Percentiles rank a stretch among this genome's conserved stretches.
phyloP scores from a whole-genome alignment of 2,329 filamentous ascomycete species.

The Aspergillus tamarii region DNA sequence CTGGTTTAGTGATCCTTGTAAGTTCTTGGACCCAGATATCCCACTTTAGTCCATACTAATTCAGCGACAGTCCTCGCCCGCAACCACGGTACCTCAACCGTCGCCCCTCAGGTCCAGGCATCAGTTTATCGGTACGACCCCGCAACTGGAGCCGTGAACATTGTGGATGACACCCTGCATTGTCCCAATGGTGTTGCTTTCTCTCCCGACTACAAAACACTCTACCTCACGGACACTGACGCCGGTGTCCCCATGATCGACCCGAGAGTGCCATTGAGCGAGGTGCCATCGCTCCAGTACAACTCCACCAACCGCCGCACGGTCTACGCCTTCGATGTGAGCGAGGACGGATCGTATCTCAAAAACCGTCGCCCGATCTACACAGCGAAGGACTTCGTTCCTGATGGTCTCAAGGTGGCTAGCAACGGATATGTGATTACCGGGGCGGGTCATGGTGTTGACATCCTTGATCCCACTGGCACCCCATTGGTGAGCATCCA shows the following conservation, averaged over 20 bases:
- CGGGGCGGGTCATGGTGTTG: background rate
- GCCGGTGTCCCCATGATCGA: background rate
- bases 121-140: background rate
- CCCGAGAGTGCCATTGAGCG: background rate
- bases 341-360: background rate
- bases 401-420: conserved; percentile 5
- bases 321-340: background rate
- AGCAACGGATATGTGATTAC: conserved; percentile 5
- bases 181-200: conserved; percentile 2
- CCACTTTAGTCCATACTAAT: background rate
- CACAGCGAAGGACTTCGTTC: background rate
- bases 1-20: background rate
- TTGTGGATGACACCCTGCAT: background rate
- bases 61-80: background rate
- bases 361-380: background rate
- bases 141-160: background rate
- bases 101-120: background rate
- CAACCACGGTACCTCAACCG: background rate
- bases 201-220: background rate
- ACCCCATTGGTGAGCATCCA: background rate
- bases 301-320: background rate
- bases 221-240: background rate
- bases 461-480: background rate
- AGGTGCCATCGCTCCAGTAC: background rate
- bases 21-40: background rate